phyloP scores from a whole-genome alignment of 352 stramenopile genomes.

The Saprolegnia diclina region DNA sequence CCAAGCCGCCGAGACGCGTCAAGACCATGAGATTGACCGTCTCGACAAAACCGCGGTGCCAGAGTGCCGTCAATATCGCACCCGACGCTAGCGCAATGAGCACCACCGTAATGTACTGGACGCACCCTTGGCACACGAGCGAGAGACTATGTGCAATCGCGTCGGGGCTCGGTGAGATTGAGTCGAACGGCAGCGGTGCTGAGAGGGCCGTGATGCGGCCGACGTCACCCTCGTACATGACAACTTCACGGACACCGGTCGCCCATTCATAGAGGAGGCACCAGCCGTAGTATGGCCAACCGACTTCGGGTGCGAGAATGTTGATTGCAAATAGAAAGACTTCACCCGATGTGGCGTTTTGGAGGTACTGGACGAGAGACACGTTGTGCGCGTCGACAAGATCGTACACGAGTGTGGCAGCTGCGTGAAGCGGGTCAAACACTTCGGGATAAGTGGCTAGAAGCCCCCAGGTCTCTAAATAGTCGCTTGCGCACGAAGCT shows the following conservation, averaged over 20 bases:
- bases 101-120: conserved; percentile 16
- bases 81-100: not conserved
- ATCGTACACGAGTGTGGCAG: not conserved
- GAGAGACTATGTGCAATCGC: not conserved
- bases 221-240: conserved; percentile 15
- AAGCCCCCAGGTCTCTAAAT: not conserved
- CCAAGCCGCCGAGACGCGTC: conserved; percentile 2
- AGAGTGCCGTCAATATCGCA: not conserved
- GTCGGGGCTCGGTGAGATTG: not conserved
- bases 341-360: not conserved
- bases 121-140: not conserved
- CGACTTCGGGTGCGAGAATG: not conserved
- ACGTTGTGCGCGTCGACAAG: not conserved
- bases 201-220: conserved; percentile 5
- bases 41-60: not conserved
- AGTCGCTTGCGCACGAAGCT: not conserved
- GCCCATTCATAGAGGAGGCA: conserved; percentile 16
- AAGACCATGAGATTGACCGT: conserved; percentile 10
- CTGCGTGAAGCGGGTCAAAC: not conserved
- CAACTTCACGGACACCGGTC: conserved; percentile 11
- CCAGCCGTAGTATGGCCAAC: conserved; percentile 19
- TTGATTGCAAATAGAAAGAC: not conserved
- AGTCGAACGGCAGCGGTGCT: not conserved
- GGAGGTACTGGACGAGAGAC: not conserved
- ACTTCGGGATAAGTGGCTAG: not conserved